Base-by-base conservation (phyloP, 768 basidiomycete genomes). In the Serendipita sp. region DNA sequence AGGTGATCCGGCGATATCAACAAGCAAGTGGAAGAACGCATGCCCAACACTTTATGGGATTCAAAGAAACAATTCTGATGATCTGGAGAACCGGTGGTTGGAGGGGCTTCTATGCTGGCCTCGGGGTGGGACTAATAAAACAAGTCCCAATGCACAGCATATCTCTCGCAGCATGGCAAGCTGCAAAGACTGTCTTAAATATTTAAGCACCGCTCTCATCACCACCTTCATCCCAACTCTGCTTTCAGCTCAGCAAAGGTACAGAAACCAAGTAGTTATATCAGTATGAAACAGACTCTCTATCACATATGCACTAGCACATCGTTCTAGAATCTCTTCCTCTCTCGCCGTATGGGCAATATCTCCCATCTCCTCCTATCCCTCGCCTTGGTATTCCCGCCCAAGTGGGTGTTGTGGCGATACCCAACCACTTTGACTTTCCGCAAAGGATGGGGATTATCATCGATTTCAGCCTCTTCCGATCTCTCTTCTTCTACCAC, bases 61-160 rank as follows among this genome's bases (percentile, higher is more conserved):
- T 88, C 81, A 79, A 81, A 63, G 91, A 95, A 75, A 92, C 90
- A 0, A 79, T 84, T n/a, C 73, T 73, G 63, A 71, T 75, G 4
- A 82, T 97, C 30, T 94, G 85, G 79, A 70, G 72, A 3, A 73
- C 78, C 3, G 78, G 80, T n/a, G 92, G 93, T 8, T 86, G 82
- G 83, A 78, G 84, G 73, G 94, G 91, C 1, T 96, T 96, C 74
- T 97, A 86, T 71, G 85, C 96, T 35, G 95, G 95, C 0, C 75
- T 98, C 67, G 82, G 85, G 65, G 89, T 97, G 69, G 95, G 95
- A 1, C 96, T 91, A 75, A 70, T 97, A 64, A 97, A 98, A 79
- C 84, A 95, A 46, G 82, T 96, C 65, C 95, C 95, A 11, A 95
- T 97, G 93, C 95, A 86, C 28, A 91, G 92, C 65, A 86, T 95